Conservation (phyloP, 2,329 filamentous ascomycete genomes). For the Geosmithia morbida region DNA sequence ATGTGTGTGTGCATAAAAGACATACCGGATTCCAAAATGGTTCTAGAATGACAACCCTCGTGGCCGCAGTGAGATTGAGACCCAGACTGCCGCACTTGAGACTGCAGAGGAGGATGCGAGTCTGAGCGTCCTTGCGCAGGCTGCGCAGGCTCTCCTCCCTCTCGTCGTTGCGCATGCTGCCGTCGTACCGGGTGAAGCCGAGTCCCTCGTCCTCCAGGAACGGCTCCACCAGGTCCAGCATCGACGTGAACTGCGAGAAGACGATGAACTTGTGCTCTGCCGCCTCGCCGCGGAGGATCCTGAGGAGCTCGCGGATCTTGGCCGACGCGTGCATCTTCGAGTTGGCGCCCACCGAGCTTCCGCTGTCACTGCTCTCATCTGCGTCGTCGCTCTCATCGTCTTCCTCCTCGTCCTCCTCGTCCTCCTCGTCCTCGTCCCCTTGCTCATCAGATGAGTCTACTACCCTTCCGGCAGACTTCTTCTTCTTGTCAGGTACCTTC, state of each 20-base stretch:
- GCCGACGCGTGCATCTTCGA: conserved; percentile 56
- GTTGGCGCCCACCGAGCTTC: conserved; percentile 4
- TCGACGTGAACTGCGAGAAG: conserved; percentile 95
- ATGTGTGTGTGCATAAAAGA: conserved; percentile 5
- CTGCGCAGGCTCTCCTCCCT: conserved; percentile 74
- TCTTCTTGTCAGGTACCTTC: neutral
- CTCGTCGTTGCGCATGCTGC: conserved; percentile 83
- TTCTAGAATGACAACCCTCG: conserved; percentile 85
- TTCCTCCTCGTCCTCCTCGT: conserved; percentile 14
- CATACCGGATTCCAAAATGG: conserved; percentile 94
- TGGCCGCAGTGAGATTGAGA: conserved; percentile 87
- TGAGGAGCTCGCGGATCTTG: conserved; percentile 78
- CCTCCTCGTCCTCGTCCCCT: conserved; percentile 1
- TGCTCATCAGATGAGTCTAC: conserved; percentile 17
- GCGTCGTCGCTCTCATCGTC: conserved; percentile 8
- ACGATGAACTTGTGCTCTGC: conserved; percentile 90
- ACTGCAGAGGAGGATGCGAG: conserved; percentile 78
- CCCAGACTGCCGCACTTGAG: conserved; percentile 88
- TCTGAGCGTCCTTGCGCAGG: conserved; percentile 59
- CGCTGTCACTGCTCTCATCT: neutral
- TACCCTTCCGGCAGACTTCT: conserved; percentile 1
- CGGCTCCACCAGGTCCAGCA: conserved; percentile 92
- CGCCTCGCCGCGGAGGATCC: conserved; percentile 66
- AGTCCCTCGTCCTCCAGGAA: conserved; percentile 66
- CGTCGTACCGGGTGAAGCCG: conserved; percentile 81